A percentile compares a stretch with the other conserved stretches of the same genome.
phyloP scores from a whole-genome alignment of 768 basidiomycete species.

The Dacryopinax spathularia region DNA sequence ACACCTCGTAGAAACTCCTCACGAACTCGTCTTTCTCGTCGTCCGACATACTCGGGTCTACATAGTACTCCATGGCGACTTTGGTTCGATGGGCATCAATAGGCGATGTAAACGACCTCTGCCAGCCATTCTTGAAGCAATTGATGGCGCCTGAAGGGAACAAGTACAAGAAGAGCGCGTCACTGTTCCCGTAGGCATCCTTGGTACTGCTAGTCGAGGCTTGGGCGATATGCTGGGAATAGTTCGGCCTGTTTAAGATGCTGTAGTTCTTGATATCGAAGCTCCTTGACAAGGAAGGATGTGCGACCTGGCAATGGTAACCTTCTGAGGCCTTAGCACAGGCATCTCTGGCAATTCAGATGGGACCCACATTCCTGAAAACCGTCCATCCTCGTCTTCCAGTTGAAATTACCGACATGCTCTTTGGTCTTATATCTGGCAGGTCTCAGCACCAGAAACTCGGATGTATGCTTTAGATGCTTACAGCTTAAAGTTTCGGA shows the following conservation, averaged over 20 bases:
- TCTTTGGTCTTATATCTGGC: too few relatives aligned
- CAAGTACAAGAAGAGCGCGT: neutral
- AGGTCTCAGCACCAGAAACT: neutral
- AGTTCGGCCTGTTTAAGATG: neutral
- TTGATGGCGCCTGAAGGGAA: neutral
- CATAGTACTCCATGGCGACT: neutral
- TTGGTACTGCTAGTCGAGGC: neutral
- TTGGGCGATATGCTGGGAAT: neutral
- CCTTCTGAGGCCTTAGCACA: neutral
- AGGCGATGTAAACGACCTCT: neutral
- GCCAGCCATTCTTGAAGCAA: neutral
- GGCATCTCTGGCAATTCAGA: neutral
- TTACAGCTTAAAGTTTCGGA: neutral
- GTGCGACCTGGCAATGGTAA: neutral
- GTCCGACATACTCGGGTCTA: neutral
- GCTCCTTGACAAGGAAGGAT: neutral
- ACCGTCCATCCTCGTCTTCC: constrained; percentile 11
- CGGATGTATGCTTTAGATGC: neutral
- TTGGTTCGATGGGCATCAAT: neutral
- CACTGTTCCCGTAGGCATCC: neutral
- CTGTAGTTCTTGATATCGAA: neutral
- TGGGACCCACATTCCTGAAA: constrained; percentile 10
- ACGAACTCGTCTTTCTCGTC: neutral
- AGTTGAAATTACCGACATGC: neutral
- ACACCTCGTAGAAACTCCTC: neutral